Evolutionary conservation across 805 yeast genomes (phyloP).

Genomic region (Ogataea saltuana): DNA sequence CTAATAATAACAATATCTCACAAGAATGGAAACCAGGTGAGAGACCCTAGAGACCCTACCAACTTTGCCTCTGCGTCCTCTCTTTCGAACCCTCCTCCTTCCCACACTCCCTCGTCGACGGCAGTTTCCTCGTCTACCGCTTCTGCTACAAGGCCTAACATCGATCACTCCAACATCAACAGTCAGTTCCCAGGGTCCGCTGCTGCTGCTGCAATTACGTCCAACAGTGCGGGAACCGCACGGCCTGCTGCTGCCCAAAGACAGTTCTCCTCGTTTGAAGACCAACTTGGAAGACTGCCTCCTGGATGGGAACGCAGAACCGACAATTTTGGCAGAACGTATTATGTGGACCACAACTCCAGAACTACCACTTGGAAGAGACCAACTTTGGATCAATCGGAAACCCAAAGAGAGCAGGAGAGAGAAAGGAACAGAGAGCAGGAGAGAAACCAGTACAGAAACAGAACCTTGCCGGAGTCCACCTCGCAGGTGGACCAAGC

Average conservation of each 20-base stretch:
- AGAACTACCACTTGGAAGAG: constrained; percentile 99
- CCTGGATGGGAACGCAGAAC: constrained; percentile 99
- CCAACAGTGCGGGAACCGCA: constrained; percentile 28
- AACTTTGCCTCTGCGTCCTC: constrained; percentile 21
- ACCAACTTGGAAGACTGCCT: constrained; percentile 93
- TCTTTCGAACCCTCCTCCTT: constrained; percentile 7
- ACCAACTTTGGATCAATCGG: constrained; percentile 82
- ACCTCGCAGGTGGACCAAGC: constrained; percentile 52
- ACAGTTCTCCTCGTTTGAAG: constrained; percentile 92
- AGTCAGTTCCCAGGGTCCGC: constrained; percentile 31
- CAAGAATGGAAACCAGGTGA: constrained; percentile 24
- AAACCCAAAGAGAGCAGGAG: constrained; percentile 61
- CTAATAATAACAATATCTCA: constrained; percentile 74
- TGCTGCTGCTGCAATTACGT: constrained; percentile 29
- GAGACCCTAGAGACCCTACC: constrained; percentile 35
- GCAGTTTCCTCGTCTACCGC: constrained; percentile 13
- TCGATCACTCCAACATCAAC: constrained; percentile 15
- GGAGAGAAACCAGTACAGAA: constrained; percentile 88
- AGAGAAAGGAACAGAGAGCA: constrained; percentile 74
- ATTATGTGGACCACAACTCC: constrained; percentile 96
- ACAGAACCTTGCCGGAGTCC: constrained; percentile 84
- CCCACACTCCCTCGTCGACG: constrained; percentile 11
- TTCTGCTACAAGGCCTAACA: constrained; percentile 14
- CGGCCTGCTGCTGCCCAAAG: constrained; percentile 41
- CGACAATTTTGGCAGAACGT: constrained; percentile 95